These are phyloP conservation scores for Pseudomassariella vexata DNA, from an alignment of 2,329 filamentous ascomycete species.

Conservation along the genomic window DNA sequence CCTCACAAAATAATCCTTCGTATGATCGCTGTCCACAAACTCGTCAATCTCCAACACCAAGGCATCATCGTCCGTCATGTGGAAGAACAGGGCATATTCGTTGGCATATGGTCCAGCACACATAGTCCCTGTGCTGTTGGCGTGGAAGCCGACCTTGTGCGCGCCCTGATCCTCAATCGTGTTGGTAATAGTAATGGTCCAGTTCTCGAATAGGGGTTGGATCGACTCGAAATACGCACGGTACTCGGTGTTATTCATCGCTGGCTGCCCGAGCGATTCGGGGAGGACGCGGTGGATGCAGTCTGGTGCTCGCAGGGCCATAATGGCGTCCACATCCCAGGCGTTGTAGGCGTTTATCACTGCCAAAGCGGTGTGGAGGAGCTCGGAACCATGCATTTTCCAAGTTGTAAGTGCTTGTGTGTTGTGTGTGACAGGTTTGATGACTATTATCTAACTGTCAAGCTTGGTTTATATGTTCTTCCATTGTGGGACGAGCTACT, in stretches of 20 bases:
- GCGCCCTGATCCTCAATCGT: constrained; percentile 1
- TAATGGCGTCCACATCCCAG: constrained; percentile 2
- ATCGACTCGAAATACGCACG: not conserved
- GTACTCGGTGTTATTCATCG: constrained; percentile 1
- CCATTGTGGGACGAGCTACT: too few relatives aligned
- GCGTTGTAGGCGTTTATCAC: not conserved
- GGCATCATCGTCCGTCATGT: constrained; percentile 9
- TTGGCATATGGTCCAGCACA: constrained; percentile 3
- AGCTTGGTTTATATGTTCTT: too few relatives aligned
- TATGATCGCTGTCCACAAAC: constrained; percentile 29
- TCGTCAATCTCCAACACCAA: constrained; percentile 15
- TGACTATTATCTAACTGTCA: too few relatives aligned
- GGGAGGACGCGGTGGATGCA: constrained; percentile 3
- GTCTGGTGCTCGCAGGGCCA: not conserved
- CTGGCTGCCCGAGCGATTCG: constrained; percentile 1
- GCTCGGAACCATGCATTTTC: too few relatives aligned
- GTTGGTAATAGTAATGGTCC: not conserved
- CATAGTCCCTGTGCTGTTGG: not conserved
- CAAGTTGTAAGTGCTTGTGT: too few relatives aligned
- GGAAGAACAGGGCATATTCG: constrained; percentile 15
- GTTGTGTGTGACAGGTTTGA: too few relatives aligned
- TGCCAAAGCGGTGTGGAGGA: too few relatives aligned
- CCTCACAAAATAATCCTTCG: constrained; percentile 12
- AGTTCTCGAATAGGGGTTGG: constrained; percentile 2
- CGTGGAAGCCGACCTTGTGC: constrained; percentile 1